These are phyloP conservation scores for Bidens hawaiensis DNA, from an alignment of 140 eudicot genomes.

Conservation along the genomic window DNA sequence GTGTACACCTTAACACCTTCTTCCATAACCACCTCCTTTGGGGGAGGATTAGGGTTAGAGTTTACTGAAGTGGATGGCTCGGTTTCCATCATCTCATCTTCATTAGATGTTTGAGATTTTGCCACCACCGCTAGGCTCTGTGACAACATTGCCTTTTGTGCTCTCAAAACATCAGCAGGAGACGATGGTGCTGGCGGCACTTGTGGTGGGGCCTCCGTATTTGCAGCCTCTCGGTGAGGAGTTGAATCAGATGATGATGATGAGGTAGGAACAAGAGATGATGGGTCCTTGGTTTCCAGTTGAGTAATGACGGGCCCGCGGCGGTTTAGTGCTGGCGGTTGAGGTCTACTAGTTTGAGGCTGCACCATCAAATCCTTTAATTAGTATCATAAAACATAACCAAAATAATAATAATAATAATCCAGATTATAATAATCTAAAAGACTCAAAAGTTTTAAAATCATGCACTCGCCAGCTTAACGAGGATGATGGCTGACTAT, in stretches of 20 bases:
- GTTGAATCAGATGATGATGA: not conserved
- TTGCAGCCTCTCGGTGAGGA: not conserved
- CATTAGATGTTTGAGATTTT: not conserved
- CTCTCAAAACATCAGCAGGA: not conserved
- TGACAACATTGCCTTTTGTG: not conserved
- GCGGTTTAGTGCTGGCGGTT: not conserved
- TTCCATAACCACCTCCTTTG: constrained; percentile 6
- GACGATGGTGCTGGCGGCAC: constrained; percentile 1
- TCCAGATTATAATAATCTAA: too few relatives aligned
- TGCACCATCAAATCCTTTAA: not conserved
- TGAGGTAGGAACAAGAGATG: not conserved
- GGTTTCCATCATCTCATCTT: not conserved
- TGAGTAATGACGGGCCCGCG: not conserved
- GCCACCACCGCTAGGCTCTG: not conserved
- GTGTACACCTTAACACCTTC: not conserved
- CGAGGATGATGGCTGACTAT: too few relatives aligned
- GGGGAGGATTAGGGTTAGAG: not conserved
- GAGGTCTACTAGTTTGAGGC: not conserved
- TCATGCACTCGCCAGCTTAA: too few relatives aligned
- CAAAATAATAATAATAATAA: too few relatives aligned
- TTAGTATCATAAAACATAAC: not conserved
- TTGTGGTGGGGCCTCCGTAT: not conserved
- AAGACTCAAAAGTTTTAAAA: too few relatives aligned
- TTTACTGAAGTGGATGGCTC: not conserved
- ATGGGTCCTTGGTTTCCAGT: not conserved